phyloP scores from a whole-genome alignment of 352 stramenopile species.

The Globisporangium alternatum region DNA sequence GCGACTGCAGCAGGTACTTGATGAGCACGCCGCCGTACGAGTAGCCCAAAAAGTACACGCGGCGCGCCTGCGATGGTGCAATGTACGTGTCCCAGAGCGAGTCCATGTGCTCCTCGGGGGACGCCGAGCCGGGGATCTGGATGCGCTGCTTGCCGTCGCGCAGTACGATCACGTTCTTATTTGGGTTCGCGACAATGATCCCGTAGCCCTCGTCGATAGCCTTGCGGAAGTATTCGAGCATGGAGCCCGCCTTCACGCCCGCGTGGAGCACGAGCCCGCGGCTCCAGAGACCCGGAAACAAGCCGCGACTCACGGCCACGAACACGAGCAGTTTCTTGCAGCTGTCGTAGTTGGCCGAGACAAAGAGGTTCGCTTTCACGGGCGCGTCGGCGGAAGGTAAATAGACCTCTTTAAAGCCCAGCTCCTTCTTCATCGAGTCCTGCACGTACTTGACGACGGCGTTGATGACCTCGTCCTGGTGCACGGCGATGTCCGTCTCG shows the following conservation, averaged over 20 bases:
- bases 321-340: conserved; percentile 85
- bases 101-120: conserved; percentile 87
- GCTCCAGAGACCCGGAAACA: conserved; percentile 85
- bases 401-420: conserved; percentile 77
- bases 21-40: conserved; percentile 86
- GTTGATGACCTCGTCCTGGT: conserved; percentile 88
- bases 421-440: conserved; percentile 76
- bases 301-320: conserved; percentile 74
- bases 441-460: conserved; percentile 84
- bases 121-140: conserved; percentile 80
- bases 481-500: conserved; percentile 81
- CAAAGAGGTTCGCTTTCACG: conserved; percentile 84
- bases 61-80: conserved; percentile 42
- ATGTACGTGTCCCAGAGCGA: conserved; percentile 87
- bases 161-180: conserved; percentile 88
- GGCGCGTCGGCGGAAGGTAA: conserved; percentile 63
- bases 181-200: conserved; percentile 87
- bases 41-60: conserved; percentile 87
- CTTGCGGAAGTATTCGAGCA: conserved; percentile 89
- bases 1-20: conserved; percentile 87
- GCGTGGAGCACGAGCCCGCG: conserved; percentile 80
- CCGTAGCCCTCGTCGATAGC: conserved; percentile 82
- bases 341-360: conserved; percentile 77
- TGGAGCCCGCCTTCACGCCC: conserved; percentile 83
- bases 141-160: conserved; percentile 77